Evolutionary conservation across 352 stramenopile species (phyloP).

Genomic region (Pythium coloratum): DNA sequence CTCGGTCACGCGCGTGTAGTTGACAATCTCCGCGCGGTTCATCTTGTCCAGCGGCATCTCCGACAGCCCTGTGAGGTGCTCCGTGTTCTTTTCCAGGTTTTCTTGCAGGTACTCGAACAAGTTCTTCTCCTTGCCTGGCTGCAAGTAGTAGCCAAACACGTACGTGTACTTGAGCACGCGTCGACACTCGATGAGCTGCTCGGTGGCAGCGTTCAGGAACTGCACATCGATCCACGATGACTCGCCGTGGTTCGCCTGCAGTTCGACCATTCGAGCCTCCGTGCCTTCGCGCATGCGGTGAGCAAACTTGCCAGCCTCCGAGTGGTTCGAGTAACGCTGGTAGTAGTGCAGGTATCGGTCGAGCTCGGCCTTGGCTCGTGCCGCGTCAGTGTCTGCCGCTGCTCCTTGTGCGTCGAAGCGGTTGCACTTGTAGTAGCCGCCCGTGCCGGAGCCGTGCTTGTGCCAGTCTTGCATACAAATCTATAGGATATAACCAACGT

Average conservation of each 20-base stretch:
- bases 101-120: slow-evolving; percentile 95
- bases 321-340: slow-evolving; percentile 97
- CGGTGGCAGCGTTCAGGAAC: slow-evolving; percentile 96
- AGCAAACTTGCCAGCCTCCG: slow-evolving; percentile 96
- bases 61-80: slow-evolving; percentile 89
- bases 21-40: slow-evolving; percentile 93
- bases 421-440: slow-evolving; percentile 99
- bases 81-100: slow-evolving; percentile 94
- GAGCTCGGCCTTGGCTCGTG: slow-evolving; percentile 94
- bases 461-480: slow-evolving; percentile 96
- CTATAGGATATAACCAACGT: slow-evolving; percentile 18
- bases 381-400: slow-evolving; percentile 77
- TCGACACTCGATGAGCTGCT: slow-evolving; percentile 97
- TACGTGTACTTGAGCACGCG: slow-evolving; percentile 99
- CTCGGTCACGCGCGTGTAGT: slow-evolving; percentile 94
- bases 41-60: slow-evolving; percentile 92
- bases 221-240: slow-evolving; percentile 98
- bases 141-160: slow-evolving; percentile 94
- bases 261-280: slow-evolving; percentile 94
- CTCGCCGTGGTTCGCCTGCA: slow-evolving; percentile 91
- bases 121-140: slow-evolving; percentile 88
- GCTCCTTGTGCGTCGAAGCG: slow-evolving; percentile 88
- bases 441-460: slow-evolving; percentile 95
- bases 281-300: slow-evolving; percentile 95
- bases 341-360: slow-evolving; percentile 99